Evolutionary conservation across 2,329 filamentous ascomycete genomes (phyloP).

Genomic region (Ophioceras dolichostomum): DNA sequence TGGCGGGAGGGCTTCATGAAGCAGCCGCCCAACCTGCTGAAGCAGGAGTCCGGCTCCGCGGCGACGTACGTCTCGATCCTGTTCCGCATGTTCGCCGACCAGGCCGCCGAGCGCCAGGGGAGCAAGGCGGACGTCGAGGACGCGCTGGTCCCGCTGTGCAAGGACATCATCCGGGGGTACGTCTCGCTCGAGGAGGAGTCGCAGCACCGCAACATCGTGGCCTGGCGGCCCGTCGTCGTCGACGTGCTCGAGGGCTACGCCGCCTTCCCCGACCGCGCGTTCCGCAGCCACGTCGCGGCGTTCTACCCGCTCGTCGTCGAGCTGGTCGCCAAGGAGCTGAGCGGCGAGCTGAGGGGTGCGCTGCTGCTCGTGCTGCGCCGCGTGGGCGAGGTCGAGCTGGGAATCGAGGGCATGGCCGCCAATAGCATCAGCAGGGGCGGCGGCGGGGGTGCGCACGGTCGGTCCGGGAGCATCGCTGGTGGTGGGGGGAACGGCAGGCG

Average conservation of each 20-base stretch:
- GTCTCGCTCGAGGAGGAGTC: constrained; percentile 85
- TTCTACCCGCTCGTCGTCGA: constrained; percentile 86
- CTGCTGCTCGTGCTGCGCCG: constrained; percentile 67
- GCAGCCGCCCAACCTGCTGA: constrained; percentile 92
- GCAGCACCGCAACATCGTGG: constrained; percentile 91
- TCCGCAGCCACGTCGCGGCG: constrained; percentile 62
- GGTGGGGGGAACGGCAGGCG: constrained; percentile 6
- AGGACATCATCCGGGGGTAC: constrained; percentile 83
- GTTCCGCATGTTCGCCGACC: constrained; percentile 94
- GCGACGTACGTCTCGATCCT: constrained; percentile 93
- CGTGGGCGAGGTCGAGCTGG: constrained; percentile 66
- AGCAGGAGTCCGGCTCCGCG: constrained; percentile 88
- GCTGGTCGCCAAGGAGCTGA: constrained; percentile 70
- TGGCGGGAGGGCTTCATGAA: constrained; percentile 99
- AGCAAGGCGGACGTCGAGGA: constrained; percentile 76
- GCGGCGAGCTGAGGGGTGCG: constrained; percentile 62
- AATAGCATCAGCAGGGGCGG: background rate
- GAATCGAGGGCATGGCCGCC: constrained; percentile 36
- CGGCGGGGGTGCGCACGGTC: background rate
- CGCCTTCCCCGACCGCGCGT: constrained; percentile 68
- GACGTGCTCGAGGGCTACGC: constrained; percentile 91
- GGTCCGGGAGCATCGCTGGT: background rate
- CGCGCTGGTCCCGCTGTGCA: constrained; percentile 86
- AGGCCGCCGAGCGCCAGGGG: constrained; percentile 66
- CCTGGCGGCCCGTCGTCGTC: constrained; percentile 94